Evolutionary conservation across 352 stramenopile species (phyloP), one percentile per base, ranked within the genome.

Genomic region (Pythium aquatile): DNA sequence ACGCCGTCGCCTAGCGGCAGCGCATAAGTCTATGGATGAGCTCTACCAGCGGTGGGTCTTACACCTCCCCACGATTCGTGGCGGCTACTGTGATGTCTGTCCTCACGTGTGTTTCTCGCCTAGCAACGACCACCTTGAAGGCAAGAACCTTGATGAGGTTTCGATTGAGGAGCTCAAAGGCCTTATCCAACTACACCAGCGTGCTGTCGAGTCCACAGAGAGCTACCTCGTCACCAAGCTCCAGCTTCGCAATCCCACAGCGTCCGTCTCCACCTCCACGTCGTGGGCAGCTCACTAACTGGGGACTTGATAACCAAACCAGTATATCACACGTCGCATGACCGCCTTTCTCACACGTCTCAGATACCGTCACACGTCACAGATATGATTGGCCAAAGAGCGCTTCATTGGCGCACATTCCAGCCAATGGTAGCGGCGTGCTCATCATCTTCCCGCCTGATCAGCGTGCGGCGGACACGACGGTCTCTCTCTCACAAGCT

Each of bases 111-210:
- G 35, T 29, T n/a, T 46, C 2, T 3, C 28, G 4, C 2, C 16
- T 26, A 90, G 81, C 13, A 61, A 82, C 11, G 63, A 79, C 3
- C 76, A 87, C 32, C 51, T 91, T 1, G 52, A 81, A 8, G 78
- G 77, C 52, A 66, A 68, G 2, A 46, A 60, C 3, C 67, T 91
- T 28, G 77, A 86, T 47, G 32, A 28, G 2, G 61, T 78, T 9
- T 59, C 68, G 6, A 66, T 68, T 29, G 72, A 80, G 0, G 61
- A 72, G 0, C 66, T 91, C 8, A 88, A 86, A 52, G 70, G 77
- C 17, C 70, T 89, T 9, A 83, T 91, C 55, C 76, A 88, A 37
- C 68, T 74, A 28, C 78, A n/a, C 14, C 55, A 88, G 79, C 70
- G 69, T 14, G 75, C 79, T 13, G 68, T 83, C 16, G 79, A 89